phyloP scores from a whole-genome alignment of 106 monocot genomes.

The Dioscorea dumetorum region DNA sequence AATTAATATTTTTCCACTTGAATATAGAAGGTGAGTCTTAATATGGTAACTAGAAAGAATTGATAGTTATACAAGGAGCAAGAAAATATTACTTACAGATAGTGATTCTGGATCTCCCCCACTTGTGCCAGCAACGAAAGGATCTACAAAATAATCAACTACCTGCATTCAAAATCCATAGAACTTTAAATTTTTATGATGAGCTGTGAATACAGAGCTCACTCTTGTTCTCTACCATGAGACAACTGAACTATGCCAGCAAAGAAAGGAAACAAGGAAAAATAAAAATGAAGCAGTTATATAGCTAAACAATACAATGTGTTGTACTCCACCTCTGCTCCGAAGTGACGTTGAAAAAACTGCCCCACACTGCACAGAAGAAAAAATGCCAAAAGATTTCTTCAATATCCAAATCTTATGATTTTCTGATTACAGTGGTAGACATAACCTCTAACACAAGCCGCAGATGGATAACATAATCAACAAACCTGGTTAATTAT shows the following conservation, averaged over 20 bases:
- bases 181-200: too few species aligned
- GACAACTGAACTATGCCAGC: too few species aligned
- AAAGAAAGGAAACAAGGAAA: background rate
- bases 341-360: slow-evolving; percentile 94
- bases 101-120: slow-evolving; percentile 86
- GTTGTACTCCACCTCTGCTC: slow-evolving; percentile 61
- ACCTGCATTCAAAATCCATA: slow-evolving; percentile 29
- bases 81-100: slow-evolving; percentile 48
- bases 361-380: slow-evolving; percentile 67
- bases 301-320: background rate
- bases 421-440: background rate
- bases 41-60: too few species aligned
- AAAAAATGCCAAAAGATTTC: slow-evolving; percentile 1
- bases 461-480: too few species aligned
- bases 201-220: too few species aligned
- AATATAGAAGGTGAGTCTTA: too few species aligned
- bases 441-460: too few species aligned
- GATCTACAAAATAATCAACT: slow-evolving; percentile 92
- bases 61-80: too few species aligned
- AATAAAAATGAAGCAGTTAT: background rate
- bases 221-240: too few species aligned
- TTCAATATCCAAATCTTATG: background rate
- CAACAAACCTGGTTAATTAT: too few species aligned
- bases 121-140: slow-evolving; percentile 92
- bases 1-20: too few species aligned